These are phyloP conservation scores for Pseudogymnoascus sp. DNA, from an alignment of 2,329 filamentous ascomycete species.

Conservation along the genomic window DNA sequence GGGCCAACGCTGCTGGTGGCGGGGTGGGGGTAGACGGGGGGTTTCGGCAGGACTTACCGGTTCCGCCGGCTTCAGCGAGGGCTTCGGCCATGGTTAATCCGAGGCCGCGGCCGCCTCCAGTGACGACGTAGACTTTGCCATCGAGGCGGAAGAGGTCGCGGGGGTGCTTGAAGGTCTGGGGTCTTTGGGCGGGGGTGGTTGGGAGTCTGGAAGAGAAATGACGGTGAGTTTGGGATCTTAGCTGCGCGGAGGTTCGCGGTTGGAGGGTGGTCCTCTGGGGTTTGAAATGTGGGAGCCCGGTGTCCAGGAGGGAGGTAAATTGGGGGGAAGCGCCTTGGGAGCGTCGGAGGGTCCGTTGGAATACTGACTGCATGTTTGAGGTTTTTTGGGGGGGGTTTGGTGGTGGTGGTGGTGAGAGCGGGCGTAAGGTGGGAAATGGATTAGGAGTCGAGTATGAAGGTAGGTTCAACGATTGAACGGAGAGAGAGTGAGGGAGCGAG, in stretches of 20 bases:
- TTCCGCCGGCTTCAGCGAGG: constrained; percentile 70
- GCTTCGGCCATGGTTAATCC: constrained; percentile 91
- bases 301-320: neutral
- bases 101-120: constrained; percentile 80
- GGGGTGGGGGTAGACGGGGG: constrained; percentile 26
- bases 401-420: neutral
- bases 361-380: neutral
- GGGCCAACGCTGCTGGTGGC: neutral
- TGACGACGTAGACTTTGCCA: constrained; percentile 74
- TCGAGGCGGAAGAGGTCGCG: constrained; percentile 81
- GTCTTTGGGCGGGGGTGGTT: neutral
- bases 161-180: constrained; percentile 60
- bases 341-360: neutral
- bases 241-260: neutral
- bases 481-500: neutral
- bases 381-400: neutral
- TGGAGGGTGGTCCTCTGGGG: neutral
- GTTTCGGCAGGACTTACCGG: constrained; percentile 91
- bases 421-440: neutral
- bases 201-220: neutral
- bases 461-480: neutral
- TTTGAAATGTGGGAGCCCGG: neutral
- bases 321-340: neutral
- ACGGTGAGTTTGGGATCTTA: constrained; percentile 2
- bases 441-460: neutral